Base-by-base conservation (phyloP, 139 green algal genomes). In the Ettlia oleoabundans region DNA sequence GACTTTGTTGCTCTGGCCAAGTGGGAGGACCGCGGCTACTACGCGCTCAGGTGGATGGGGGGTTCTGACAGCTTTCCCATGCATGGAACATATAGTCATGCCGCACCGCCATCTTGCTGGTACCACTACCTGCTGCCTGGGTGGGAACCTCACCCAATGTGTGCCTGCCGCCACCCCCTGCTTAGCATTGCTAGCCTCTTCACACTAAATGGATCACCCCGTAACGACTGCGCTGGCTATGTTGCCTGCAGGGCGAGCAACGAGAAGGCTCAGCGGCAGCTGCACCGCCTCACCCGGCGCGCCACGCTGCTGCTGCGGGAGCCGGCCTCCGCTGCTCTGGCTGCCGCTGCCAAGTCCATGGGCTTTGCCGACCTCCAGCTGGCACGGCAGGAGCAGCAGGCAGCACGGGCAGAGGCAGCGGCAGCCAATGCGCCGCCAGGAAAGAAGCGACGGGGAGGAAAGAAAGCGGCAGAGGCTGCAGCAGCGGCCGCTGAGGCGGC, bases 1-100 rank as follows among this genome's bases (percentile, higher is more conserved):
- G 96, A 98, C 86, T 98, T 98, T 92, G 95, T 98, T 35, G 77
- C 86, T 66, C 90, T 99, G 67, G 92, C 95, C n/a, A 96, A 95
- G 83, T 99, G 97, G 97, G 97, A 99, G 85, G 96, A 99, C 89
- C 88, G 94, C 13, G 95, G 95, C 43, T 98, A 96, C 88, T 98
- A 98, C 82, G 90, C 93, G 1, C 88, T 81, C n/a, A 55, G 75
- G 75, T 98, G 90, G 88, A 88, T 62, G 41, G 40, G 28, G 13
- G 30, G 47, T 10, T 24, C 15, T 10, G 47, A 58, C 13, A n/a
- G n/a, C n/a, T n/a, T n/a, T n/a, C n/a, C n/a, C n/a, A 58, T 15
- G 15, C 47, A 58, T 58, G 47, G 47, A 58, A 58, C 10, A 58
- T 58, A 58, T n/a, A n/a, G n/a, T n/a, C n/a, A n/a, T n/a, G n/a